Conservation (phyloP, 345 rosid species). For the Lepidium sativum region DNA sequence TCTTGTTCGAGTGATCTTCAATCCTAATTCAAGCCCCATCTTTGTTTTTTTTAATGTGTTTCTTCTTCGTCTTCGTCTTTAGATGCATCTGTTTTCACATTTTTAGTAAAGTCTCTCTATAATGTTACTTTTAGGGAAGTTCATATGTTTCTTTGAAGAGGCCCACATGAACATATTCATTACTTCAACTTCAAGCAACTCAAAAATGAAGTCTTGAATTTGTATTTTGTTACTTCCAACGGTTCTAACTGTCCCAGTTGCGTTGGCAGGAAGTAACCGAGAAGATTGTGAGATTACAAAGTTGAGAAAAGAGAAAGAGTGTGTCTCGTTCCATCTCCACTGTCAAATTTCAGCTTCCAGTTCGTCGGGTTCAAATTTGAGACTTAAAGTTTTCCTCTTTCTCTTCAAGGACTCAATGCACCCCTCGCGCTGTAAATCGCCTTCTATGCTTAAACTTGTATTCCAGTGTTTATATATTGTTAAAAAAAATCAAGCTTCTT, state of each 20-base stretch:
- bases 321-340: slow-evolving; percentile 8
- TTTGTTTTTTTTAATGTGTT: background rate
- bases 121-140: background rate
- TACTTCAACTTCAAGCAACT: slow-evolving; percentile 11
- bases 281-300: background rate
- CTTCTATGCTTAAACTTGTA: background rate
- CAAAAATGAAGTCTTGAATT: background rate
- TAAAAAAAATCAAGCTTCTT: background rate
- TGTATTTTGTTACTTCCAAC: background rate
- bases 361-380: slow-evolving; percentile 20
- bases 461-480: background rate
- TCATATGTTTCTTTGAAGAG: background rate
- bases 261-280: slow-evolving; percentile 9
- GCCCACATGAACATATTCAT: slow-evolving; percentile 18
- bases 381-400: slow-evolving; percentile 5
- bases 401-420: slow-evolving; percentile 14
- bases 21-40: slow-evolving; percentile 81
- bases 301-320: background rate
- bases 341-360: slow-evolving; percentile 11
- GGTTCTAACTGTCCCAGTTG: background rate
- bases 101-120: background rate
- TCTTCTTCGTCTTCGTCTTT: background rate
- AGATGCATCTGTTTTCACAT: background rate
- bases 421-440: slow-evolving; percentile 12
- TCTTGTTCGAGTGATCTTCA: slow-evolving; percentile 66